These are phyloP conservation scores for Talaromyces ruber DNA, from an alignment of 495 filamentous ascomycete genomes.

Conservation along the genomic window DNA sequence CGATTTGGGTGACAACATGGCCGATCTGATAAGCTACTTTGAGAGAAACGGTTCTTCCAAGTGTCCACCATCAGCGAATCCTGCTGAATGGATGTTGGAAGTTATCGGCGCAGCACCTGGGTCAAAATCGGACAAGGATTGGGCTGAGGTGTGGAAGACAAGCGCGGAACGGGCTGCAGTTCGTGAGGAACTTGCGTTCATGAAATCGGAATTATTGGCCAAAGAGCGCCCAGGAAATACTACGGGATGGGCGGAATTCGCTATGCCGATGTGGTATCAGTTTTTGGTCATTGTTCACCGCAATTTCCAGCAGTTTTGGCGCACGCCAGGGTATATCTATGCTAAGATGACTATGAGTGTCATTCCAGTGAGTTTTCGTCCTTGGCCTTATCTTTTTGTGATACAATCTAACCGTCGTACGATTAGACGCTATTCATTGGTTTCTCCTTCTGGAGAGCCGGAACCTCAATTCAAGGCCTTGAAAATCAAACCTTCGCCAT, in stretches of 20 bases:
- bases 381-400: background rate
- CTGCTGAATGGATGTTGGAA: constrained; percentile 92
- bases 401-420: constrained; percentile 13
- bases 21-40: constrained; percentile 65
- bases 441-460: constrained; percentile 78
- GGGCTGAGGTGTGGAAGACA: constrained; percentile 67
- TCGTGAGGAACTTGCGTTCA: constrained; percentile 57
- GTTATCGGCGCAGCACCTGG: constrained; percentile 84
- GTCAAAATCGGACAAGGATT: constrained; percentile 63
- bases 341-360: constrained; percentile 49
- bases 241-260: constrained; percentile 36
- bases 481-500: constrained; percentile 89
- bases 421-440: constrained; percentile 79
- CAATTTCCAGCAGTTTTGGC: constrained; percentile 52
- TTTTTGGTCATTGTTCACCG: constrained; percentile 42
- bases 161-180: constrained; percentile 62
- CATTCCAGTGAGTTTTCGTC: constrained; percentile 14
- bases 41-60: constrained; percentile 60
- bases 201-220: constrained; percentile 51
- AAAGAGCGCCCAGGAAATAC: constrained; percentile 23
- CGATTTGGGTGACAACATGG: constrained; percentile 67
- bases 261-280: constrained; percentile 46
- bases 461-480: constrained; percentile 68
- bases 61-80: constrained; percentile 66
- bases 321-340: constrained; percentile 50